Percentiles rank a stretch among this genome's conserved stretches.
Evolutionary conservation across 345 rosid species (phyloP).

Genomic region (Crucihimalaya himalaica): DNA sequence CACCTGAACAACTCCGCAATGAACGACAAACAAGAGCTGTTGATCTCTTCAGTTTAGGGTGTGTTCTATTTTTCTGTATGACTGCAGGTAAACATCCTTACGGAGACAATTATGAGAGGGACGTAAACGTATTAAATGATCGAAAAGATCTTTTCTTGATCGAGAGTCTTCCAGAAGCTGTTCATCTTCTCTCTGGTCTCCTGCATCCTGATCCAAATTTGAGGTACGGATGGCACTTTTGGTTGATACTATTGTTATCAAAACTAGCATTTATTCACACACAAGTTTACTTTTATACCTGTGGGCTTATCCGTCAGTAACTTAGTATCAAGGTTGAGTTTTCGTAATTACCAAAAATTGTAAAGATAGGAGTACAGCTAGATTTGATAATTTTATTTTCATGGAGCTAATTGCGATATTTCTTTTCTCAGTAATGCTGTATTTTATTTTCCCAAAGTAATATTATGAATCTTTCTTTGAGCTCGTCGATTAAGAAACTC

Average conservation of each 20-base stretch:
- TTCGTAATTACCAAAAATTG: background rate
- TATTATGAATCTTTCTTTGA: background rate
- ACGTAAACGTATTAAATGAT: conserved; percentile 62
- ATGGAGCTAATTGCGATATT: no score
- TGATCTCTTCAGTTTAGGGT: conserved; percentile 76
- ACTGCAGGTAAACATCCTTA: conserved; percentile 78
- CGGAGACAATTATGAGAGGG: conserved; percentile 71
- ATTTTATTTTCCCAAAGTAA: background rate
- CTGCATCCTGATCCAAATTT: conserved; percentile 53
- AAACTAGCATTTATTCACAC: background rate
- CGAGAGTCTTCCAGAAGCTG: conserved; percentile 67
- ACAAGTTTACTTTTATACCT: background rate
- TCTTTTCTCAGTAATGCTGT: background rate
- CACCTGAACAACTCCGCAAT: conserved; percentile 75
- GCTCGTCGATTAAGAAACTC: background rate
- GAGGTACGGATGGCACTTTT: conserved; percentile 43
- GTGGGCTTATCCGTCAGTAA: no score
- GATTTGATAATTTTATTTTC: no score
- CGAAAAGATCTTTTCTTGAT: conserved; percentile 63
- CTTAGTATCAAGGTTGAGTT: background rate
- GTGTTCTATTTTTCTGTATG: conserved; percentile 74
- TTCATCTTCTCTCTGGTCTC: conserved; percentile 61
- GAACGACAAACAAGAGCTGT: conserved; percentile 77
- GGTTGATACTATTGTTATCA: background rate
- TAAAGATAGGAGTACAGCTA: background rate